Conservation (phyloP, 306 rosid species). For the Quercus agrifolia region DNA sequence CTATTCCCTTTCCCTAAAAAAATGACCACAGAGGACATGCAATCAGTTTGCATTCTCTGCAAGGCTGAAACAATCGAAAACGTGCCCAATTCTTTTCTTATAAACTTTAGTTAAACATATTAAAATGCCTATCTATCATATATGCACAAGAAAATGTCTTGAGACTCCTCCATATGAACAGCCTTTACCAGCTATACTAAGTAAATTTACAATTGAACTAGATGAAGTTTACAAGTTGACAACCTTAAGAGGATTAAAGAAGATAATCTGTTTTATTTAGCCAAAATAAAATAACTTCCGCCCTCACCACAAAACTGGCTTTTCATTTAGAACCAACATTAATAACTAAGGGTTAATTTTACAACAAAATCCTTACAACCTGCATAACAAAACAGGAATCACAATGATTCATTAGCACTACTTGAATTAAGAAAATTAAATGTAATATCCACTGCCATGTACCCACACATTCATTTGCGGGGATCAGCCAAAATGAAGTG, state of each 20-base stretch:
- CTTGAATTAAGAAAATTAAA: too few species aligned
- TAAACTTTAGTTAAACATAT: neutral
- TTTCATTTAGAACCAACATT: neutral
- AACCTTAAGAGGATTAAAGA: too few species aligned
- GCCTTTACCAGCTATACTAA: neutral
- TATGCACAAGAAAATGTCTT: neutral
- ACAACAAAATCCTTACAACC: too few species aligned
- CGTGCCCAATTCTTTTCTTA: neutral
- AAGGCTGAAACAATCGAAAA: slow-evolving; percentile 2
- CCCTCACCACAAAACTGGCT: neutral
- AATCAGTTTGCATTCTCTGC: slow-evolving; percentile 8
- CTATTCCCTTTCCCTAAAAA: slow-evolving; percentile 87
- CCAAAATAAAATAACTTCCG: neutral
- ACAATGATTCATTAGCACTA: too few species aligned
- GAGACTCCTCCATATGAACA: neutral
- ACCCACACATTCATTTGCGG: too few species aligned
- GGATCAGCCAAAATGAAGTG: too few species aligned
- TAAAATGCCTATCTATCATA: neutral
- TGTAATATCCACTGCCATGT: too few species aligned
- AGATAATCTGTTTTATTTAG: too few species aligned
- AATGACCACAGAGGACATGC: slow-evolving; percentile 7
- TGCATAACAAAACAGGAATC: too few species aligned
- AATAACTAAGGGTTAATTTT: too few species aligned
- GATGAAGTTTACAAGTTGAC: neutral
- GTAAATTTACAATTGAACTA: neutral